Percentiles rank a stretch among this genome's conserved stretches.
phyloP scores from a whole-genome alignment of 805 yeast species.

The Candida sanyiensis region DNA sequence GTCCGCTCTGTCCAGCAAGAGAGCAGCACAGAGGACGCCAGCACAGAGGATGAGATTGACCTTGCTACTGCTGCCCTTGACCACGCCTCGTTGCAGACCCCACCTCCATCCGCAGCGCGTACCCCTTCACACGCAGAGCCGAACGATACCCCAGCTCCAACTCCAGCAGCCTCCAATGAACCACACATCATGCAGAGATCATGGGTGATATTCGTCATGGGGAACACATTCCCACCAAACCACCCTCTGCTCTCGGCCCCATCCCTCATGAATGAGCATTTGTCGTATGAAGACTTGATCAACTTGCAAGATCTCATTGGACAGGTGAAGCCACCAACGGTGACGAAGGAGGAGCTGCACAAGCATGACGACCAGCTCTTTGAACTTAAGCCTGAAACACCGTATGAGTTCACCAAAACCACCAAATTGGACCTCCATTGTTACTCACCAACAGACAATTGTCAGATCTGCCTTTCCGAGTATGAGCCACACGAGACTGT shows the following conservation, averaged over 20 bases:
- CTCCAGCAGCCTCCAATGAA: slow-evolving; percentile 5
- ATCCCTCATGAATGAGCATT: slow-evolving; percentile 40
- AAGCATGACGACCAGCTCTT: slow-evolving; percentile 32
- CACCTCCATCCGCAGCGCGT: slow-evolving; percentile 2
- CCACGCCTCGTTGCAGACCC: background rate
- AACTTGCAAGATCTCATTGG: slow-evolving; percentile 44
- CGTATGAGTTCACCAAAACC: background rate
- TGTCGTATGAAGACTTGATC: slow-evolving; percentile 45
- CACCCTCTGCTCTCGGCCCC: slow-evolving; percentile 47
- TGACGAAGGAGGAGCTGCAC: slow-evolving; percentile 36
- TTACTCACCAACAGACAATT: slow-evolving; percentile 17
- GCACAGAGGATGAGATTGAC: slow-evolving; percentile 14
- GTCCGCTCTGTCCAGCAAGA: slow-evolving; percentile 35
- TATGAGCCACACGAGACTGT: slow-evolving; percentile 42
- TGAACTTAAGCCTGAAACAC: slow-evolving; percentile 15
- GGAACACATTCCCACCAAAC: slow-evolving; percentile 44
- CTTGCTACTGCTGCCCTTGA: slow-evolving; percentile 10
- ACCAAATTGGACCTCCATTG: background rate
- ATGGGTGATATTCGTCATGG: slow-evolving; percentile 61
- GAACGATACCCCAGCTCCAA: background rate
- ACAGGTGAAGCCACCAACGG: slow-evolving; percentile 38
- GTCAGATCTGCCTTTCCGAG: slow-evolving; percentile 49
- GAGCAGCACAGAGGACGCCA: slow-evolving; percentile 9
- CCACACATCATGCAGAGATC: slow-evolving; percentile 31
- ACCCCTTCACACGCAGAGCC: background rate